A percentile compares a stretch with the other conserved stretches of the same genome.
These are phyloP conservation scores for Citropsis articulata DNA, from an alignment of 345 rosid species.

Conservation along the genomic window DNA sequence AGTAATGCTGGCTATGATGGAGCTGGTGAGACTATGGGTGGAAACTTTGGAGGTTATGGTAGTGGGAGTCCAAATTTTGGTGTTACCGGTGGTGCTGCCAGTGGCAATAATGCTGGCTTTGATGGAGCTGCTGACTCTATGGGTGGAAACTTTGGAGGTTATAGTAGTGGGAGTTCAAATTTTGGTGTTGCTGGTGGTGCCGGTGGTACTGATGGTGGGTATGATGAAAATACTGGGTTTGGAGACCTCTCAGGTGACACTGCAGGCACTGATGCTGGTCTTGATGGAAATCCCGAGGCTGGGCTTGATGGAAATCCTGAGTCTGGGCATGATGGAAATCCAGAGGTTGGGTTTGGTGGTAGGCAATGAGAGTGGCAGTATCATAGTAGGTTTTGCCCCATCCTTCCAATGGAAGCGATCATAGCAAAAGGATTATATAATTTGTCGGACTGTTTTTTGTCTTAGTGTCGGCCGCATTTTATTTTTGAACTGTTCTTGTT, in stretches of 20 bases:
- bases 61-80: slow-evolving; percentile 22
- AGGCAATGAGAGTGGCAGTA: slow-evolving; percentile 14
- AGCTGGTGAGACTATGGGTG: slow-evolving; percentile 21
- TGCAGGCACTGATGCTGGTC: slow-evolving; percentile 26
- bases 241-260: slow-evolving; percentile 11
- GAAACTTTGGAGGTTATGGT: slow-evolving; percentile 32
- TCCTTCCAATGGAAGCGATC: slow-evolving; percentile 14
- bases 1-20: slow-evolving; percentile 22
- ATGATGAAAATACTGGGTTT: background rate
- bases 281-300: slow-evolving; percentile 29
- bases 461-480: background rate
- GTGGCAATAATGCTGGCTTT: background rate
- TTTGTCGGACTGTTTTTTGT: background rate
- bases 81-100: slow-evolving; percentile 9
- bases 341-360: slow-evolving; percentile 12
- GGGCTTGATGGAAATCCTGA: slow-evolving; percentile 11
- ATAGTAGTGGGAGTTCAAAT: slow-evolving; percentile 20
- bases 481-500: background rate
- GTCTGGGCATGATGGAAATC: background rate
- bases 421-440: background rate
- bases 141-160: slow-evolving; percentile 34
- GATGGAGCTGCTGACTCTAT: slow-evolving; percentile 16
- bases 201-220: background rate
- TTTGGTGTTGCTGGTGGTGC: slow-evolving; percentile 23
- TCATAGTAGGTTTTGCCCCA: slow-evolving; percentile 18